phyloP scores from a whole-genome alignment of 2,329 filamentous ascomycete genomes.

The Pestalotiopsis fici region DNA sequence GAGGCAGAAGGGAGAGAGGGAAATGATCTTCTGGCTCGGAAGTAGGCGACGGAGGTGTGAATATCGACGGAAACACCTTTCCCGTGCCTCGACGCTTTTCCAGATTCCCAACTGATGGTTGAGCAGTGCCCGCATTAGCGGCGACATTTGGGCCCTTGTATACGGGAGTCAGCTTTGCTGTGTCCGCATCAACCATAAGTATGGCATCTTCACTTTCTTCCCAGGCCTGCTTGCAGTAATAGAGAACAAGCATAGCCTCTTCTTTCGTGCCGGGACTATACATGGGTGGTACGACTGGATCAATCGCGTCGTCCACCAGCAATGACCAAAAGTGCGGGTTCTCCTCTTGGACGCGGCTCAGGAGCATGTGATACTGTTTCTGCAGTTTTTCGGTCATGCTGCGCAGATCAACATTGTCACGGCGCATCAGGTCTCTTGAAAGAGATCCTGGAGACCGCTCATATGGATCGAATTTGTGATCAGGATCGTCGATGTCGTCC shows the following conservation, averaged over 20 bases:
- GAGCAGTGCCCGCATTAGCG: background rate
- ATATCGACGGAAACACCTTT: background rate
- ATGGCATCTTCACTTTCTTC: background rate
- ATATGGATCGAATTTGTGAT: background rate
- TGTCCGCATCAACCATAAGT: background rate
- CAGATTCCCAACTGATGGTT: background rate
- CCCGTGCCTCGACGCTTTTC: background rate
- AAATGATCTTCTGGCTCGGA: background rate
- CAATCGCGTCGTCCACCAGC: background rate
- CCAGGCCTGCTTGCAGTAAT: background rate
- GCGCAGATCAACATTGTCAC: background rate
- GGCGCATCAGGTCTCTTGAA: background rate
- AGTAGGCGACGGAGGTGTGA: background rate
- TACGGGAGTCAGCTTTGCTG: background rate
- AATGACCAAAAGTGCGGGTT: background rate
- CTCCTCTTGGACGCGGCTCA: background rate
- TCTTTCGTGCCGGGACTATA: background rate
- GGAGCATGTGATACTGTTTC: background rate
- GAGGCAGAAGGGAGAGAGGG: background rate
- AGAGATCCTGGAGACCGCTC: background rate
- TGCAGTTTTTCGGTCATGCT: background rate
- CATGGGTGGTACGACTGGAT: background rate
- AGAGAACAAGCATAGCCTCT: background rate
- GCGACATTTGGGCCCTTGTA: background rate
- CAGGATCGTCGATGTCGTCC: background rate